Evolutionary conservation across 106 monocot species (phyloP).

Genomic region (Phalaenopsis equestris): DNA sequence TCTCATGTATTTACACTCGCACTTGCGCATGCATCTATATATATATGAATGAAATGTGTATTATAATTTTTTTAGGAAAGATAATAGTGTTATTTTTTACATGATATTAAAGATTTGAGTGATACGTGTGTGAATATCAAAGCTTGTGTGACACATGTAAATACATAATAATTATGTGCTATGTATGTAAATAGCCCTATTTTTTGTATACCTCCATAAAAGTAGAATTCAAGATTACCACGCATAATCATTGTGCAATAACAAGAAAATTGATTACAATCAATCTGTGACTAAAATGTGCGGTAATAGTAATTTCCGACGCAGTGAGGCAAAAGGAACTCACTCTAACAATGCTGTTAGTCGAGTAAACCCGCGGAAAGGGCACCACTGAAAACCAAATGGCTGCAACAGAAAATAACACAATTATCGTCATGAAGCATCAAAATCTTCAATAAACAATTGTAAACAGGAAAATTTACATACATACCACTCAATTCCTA

Average conservation of each 20-base stretch:
- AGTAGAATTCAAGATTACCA: not conserved
- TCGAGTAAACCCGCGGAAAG: constrained; percentile 4
- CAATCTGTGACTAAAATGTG: not conserved
- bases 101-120: no score
- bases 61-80: no score
- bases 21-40: no score
- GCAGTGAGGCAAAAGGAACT: not conserved
- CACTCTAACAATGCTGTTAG: constrained; percentile 3
- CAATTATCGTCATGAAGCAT: not conserved
- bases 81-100: no score
- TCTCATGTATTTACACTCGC: no score
- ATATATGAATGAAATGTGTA: no score
- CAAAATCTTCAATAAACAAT: not conserved
- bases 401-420: constrained; percentile 4
- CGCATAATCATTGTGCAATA: not conserved
- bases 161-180: no score
- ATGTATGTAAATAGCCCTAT: no score
- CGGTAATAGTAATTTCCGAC: not conserved
- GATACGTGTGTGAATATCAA: no score
- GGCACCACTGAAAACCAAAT: constrained; percentile 9
- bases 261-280: not conserved
- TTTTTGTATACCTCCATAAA: not conserved
- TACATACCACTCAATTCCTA: no score
- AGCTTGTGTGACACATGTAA: no score
- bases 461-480: no score